Base-by-base conservation (phyloP, 2,329 filamentous ascomycete species). In the Cercospora berteroae region DNA sequence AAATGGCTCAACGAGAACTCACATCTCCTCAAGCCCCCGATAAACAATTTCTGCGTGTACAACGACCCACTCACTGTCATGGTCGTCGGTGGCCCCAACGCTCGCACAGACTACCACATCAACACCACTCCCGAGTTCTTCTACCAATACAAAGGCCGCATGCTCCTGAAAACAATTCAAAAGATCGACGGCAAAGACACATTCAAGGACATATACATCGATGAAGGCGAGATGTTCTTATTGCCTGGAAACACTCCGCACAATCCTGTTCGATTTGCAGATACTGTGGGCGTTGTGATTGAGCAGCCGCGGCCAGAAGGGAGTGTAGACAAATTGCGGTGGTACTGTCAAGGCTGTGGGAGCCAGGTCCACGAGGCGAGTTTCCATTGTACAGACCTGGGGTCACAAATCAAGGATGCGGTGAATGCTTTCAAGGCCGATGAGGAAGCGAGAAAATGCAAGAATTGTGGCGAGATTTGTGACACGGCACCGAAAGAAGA, bases 41-140 rank as follows among this genome's bases (percentile, higher is more conserved):
- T 98, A 77, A 97, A 97, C 83, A 98, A 98, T 83, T 96, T 95
- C 84, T 97, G 94, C 82, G 92, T 98, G 76, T 96, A 97, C 83
- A 91, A 96, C 78, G 87, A 91, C 64, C 87, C 87, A 76, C 87
- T 94, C 67, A 93, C 90, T 50, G 90, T 95, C 77, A 95, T 95
- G 91, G 93, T 97, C 74, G 94, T 99, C 70, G 95, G 95, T 78
- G 95, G 95, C 12, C 95, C 95, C 76, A 98, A 98, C 80, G 92
- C 92, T 69, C 89, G 95, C 71, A 97, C 94, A 65, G 95, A 98
- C 84, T 99, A 97, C 84, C 95, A 98, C 85, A 94, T 98, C 86
- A 98, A 98, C 85, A 84, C 89, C 75, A 98, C 94, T 0, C 89
- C 95, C 12, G 95, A 98, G 80, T 98, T 94, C 90, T 99, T 98